phyloP scores from a whole-genome alignment of 2,329 filamentous ascomycete species.

The Diaporthe eres region DNA sequence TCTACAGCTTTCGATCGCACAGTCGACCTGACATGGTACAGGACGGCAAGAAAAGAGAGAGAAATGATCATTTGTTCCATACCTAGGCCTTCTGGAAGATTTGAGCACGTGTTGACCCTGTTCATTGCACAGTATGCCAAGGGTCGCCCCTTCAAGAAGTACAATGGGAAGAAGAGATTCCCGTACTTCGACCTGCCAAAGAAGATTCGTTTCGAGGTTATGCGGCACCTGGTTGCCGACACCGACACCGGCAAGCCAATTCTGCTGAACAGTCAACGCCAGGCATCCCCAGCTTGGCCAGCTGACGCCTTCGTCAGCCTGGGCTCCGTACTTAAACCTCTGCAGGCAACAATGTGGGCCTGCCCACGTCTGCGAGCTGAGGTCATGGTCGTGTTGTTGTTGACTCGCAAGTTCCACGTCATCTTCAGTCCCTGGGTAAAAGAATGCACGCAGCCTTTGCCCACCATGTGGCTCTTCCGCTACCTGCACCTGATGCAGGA shows the following conservation, averaged over 20 bases:
- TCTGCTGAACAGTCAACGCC: constrained; percentile 47
- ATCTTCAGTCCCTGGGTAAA: constrained; percentile 56
- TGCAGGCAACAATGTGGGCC: constrained; percentile 49
- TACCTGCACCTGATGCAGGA: constrained; percentile 55
- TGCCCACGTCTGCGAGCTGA: constrained; percentile 55
- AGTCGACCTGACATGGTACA: constrained; percentile 44
- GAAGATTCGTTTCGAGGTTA: constrained; percentile 45
- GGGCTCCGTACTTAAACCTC: constrained; percentile 43
- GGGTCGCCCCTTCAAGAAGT: constrained; percentile 11
- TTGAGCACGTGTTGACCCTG: constrained; percentile 34
- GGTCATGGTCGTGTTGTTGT: constrained; percentile 53
- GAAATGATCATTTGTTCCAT: constrained; percentile 26
- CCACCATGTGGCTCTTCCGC: constrained; percentile 52
- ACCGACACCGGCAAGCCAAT: constrained; percentile 44
- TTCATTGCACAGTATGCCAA: constrained; percentile 30
- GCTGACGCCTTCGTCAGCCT: constrained; percentile 52
- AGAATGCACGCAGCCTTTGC: constrained; percentile 51
- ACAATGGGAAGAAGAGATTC: constrained; percentile 32
- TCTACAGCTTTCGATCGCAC: constrained; percentile 44
- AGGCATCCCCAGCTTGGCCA: constrained; percentile 54
- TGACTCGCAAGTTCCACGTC: constrained; percentile 54
- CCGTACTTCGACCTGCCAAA: constrained; percentile 46
- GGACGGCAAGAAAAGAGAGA: constrained; percentile 11
- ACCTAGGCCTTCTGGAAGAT: constrained; percentile 38
- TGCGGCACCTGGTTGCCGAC: constrained; percentile 43